Conservation (phyloP, 176 grass and related monocot species). For the Metroxylon sagu region DNA sequence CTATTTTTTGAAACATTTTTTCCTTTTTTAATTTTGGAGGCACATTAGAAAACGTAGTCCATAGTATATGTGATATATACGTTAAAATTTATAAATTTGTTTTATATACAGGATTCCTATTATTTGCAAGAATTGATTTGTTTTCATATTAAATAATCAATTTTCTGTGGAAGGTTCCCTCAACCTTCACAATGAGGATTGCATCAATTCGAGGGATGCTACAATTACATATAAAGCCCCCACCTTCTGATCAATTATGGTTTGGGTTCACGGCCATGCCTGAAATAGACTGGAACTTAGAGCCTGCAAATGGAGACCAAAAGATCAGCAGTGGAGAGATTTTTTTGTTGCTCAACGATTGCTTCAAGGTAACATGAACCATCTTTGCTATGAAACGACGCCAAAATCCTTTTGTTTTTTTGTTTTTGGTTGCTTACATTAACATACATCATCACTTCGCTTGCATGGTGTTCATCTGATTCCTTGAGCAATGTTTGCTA, state of each 20-base stretch:
- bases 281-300: slow-evolving; percentile 1
- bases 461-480: background rate
- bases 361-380: slow-evolving; percentile 60
- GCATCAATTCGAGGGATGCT: slow-evolving; percentile 50
- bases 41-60: too few relatives aligned
- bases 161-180: slow-evolving; percentile 54
- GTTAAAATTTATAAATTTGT: too few relatives aligned
- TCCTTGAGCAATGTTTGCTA: too few relatives aligned
- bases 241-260: slow-evolving; percentile 4
- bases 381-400: background rate
- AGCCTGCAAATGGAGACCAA: slow-evolving; percentile 43
- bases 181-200: slow-evolving; percentile 63
- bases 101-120: too few relatives aligned
- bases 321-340: slow-evolving; percentile 66
- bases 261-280: slow-evolving; percentile 1
- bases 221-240: slow-evolving; percentile 36
- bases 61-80: too few relatives aligned
- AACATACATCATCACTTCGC: background rate
- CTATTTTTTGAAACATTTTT: too few relatives aligned
- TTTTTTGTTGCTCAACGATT: slow-evolving; percentile 47
- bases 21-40: too few relatives aligned
- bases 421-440: too few relatives aligned
- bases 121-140: too few relatives aligned
- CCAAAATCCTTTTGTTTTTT: background rate
- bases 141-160: background rate